Conservation (phyloP, 1,284 basidiomycete species). For the Porogramme epimiltina region DNA sequence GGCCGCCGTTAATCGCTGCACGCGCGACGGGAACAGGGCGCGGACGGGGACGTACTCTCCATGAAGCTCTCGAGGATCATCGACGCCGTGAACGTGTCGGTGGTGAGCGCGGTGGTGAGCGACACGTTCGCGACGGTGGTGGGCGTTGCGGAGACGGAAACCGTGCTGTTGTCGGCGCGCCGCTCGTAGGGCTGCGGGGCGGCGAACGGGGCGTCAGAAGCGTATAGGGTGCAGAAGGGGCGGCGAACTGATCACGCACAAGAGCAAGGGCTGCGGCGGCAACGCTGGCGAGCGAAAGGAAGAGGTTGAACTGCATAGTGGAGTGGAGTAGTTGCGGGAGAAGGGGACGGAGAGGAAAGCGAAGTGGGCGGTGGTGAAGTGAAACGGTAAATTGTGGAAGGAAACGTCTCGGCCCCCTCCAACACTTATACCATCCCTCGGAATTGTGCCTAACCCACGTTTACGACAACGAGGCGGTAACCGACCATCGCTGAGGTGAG, state of each 20-base stretch:
- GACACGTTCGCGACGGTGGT: not conserved
- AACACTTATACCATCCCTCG: no score
- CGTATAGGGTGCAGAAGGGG: not conserved
- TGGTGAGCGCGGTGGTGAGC: slow-evolving; percentile 16
- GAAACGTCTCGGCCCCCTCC: no score
- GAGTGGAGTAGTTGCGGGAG: not conserved
- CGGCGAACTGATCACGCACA: slow-evolving; percentile 3
- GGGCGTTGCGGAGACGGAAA: not conserved
- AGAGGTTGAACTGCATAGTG: slow-evolving; percentile 20
- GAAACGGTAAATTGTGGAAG: no score
- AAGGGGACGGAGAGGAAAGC: not conserved
- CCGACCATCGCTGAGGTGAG: no score
- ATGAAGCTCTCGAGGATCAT: slow-evolving; percentile 16
- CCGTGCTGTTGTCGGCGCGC: no score
- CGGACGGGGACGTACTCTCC: slow-evolving; percentile 3
- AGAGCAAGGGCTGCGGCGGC: slow-evolving; percentile 13
- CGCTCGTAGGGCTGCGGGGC: not conserved
- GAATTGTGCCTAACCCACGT: no score
- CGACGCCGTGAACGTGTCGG: slow-evolving; percentile 20
- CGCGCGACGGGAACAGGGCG: no score
- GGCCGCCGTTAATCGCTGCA: not conserved
- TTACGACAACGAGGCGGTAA: no score
- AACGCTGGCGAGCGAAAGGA: slow-evolving; percentile 17
- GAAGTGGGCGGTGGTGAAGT: no score
- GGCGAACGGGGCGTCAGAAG: not conserved